Evolutionary conservation across 1,284 basidiomycete species (phyloP), one percentile per base, ranked within the genome.

Genomic region (Xanthoconium separans): DNA sequence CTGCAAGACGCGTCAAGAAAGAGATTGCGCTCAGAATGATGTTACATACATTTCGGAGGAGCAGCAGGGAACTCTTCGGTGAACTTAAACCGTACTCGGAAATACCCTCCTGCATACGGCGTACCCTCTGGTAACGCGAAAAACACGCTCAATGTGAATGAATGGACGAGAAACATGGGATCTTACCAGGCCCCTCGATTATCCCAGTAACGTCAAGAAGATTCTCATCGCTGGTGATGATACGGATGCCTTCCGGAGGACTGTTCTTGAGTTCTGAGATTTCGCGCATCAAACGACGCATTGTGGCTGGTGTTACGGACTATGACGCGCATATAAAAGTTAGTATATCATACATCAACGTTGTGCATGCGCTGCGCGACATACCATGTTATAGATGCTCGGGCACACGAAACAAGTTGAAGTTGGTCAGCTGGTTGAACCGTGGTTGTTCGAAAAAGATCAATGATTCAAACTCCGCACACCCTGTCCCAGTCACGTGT

Each of bases 101-200:
- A 96, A 77, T 93, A 95, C 16, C 94, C 94, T 42, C 91, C 92
- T 53, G 89, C 83, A 71, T 96, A 98, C 0, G 95, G 95, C 34
- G 95, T 97, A 30, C 90, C 89, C 67, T 89, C 91, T 92, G 66
- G 52, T 44, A 56, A 58, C 29, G 41, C 40, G 56, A 11, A 53
- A 43, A 45, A 46, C 43, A 55, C 50, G 51, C 45, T 56, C 50
- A 63, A 59, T 42, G n/a, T 7, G 60, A 60, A 58, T 9, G 53
- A 57, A 50, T 9, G 47, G 44, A 48, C 52, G 53, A 11, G 4
- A 47, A 51, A 54, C 24, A 53, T 29, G 54, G 53, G 33, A 16
- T 69, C 84, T 61, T 58, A 90, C 89, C 89, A 58, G 89, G 89
- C 0, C 89, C 89, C 65, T 89, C 79, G 29, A 92, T 89, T 36